phyloP scores from a whole-genome alignment of 164 flowering plant genomes.

The Santalum album region DNA sequence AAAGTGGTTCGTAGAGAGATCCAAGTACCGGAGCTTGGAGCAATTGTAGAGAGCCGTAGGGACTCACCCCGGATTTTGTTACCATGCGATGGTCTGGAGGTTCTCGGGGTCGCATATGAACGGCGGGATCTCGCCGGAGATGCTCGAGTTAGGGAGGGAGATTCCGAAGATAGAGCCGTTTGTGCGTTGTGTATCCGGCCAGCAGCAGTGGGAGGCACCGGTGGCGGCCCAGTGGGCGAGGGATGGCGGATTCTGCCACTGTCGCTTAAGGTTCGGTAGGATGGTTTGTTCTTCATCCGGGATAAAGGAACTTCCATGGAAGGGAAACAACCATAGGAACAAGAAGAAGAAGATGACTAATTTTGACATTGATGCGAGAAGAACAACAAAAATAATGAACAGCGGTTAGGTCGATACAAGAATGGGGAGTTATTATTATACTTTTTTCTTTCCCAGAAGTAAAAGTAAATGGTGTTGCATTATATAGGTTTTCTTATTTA shows the following conservation, averaged over 20 bases:
- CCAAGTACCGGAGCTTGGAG: slow-evolving; percentile 36
- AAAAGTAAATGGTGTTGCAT: no score
- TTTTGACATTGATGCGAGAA: slow-evolving; percentile 23
- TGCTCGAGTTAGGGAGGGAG: slow-evolving; percentile 10
- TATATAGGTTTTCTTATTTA: no score
- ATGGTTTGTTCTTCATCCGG: slow-evolving; percentile 17
- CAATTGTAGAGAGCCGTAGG: slow-evolving; percentile 49
- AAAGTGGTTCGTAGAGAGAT: slow-evolving; percentile 52
- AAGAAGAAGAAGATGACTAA: slow-evolving; percentile 12
- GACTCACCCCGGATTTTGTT: slow-evolving; percentile 47
- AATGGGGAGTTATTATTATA: no score
- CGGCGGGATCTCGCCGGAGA: slow-evolving; percentile 29
- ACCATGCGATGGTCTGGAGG: slow-evolving; percentile 25
- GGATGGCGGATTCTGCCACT: slow-evolving; percentile 30
- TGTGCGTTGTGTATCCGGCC: slow-evolving; percentile 47
- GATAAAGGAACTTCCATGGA: slow-evolving; percentile 25
- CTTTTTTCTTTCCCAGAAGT: no score
- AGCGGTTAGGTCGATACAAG: no score
- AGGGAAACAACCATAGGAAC: slow-evolving; percentile 20
- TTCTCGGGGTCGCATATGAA: slow-evolving; percentile 44
- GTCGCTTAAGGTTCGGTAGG: slow-evolving; percentile 34
- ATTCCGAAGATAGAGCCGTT: slow-evolving; percentile 33
- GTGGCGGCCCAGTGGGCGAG: slow-evolving; percentile 36
- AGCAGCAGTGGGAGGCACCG: slow-evolving; percentile 32
- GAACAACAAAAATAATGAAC: no score